Conservation (phyloP, 2,329 filamentous ascomycete species). For the Diatrype stigma region DNA sequence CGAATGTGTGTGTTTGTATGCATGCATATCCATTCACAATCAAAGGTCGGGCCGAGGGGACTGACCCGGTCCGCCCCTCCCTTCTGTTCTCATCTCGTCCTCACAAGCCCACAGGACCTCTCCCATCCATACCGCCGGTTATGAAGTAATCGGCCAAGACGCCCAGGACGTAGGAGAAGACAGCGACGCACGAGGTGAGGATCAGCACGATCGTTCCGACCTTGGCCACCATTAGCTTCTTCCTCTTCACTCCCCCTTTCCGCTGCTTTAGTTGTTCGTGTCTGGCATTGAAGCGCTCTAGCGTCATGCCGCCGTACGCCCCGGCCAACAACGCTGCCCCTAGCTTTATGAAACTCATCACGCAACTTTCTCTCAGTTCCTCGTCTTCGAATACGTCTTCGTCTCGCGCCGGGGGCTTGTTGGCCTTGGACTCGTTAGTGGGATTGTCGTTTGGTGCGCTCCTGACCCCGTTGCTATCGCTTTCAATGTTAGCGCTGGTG, state of each 20-base stretch:
- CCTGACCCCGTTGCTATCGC: no score
- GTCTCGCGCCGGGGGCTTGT: no score
- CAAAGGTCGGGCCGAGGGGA: no score
- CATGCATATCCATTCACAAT: no score
- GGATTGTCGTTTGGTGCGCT: no score
- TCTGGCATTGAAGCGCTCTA: slow-evolving; percentile 1
- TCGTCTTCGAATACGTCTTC: no score
- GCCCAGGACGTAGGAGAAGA: slow-evolving; percentile 54
- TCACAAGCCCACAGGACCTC: slow-evolving; percentile 32
- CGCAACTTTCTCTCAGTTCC: no score
- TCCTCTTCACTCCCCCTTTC: background rate
- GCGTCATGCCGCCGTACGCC: no score
- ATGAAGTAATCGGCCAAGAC: slow-evolving; percentile 55
- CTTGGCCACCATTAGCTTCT: slow-evolving; percentile 34
- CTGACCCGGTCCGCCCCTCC: background rate
- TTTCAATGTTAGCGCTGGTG: no score
- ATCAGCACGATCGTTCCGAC: slow-evolving; percentile 46
- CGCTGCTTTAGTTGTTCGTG: slow-evolving; percentile 27
- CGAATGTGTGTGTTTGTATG: background rate
- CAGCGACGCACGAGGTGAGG: slow-evolving; percentile 52
- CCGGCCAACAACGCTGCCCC: no score
- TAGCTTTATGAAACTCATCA: no score
- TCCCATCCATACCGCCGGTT: slow-evolving; percentile 41
- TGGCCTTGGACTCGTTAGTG: no score
- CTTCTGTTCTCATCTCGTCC: background rate